Evolutionary conservation across 2,329 filamentous ascomycete genomes (phyloP).

Genomic region (Diaporthe batatas): DNA sequence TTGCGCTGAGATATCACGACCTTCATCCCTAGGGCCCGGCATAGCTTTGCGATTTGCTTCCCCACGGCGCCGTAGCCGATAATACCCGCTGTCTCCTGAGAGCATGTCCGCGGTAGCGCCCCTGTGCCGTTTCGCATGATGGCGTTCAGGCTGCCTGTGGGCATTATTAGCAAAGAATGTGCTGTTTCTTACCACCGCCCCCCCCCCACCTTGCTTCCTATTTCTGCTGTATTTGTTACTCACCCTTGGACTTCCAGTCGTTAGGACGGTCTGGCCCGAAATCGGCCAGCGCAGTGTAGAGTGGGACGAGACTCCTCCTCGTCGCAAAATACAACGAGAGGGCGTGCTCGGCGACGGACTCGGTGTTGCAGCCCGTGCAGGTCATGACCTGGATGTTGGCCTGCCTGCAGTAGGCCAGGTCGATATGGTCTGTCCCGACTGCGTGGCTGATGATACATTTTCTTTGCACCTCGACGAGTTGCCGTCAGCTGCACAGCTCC

Average conservation of each 20-base stretch:
- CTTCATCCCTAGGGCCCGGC: constrained; percentile 46
- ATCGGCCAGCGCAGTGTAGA: constrained; percentile 44
- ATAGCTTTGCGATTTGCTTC: constrained; percentile 44
- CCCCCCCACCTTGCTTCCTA: no score
- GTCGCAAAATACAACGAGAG: constrained; percentile 46
- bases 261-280: constrained; percentile 35
- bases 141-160: constrained; percentile 31
- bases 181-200: background rate
- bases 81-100: constrained; percentile 38
- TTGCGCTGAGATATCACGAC: constrained; percentile 46
- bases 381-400: constrained; percentile 45
- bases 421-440: constrained; percentile 46
- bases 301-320: constrained; percentile 43
- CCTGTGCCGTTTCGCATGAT: constrained; percentile 33
- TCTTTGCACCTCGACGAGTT: constrained; percentile 10
- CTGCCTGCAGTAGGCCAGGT: constrained; percentile 44
- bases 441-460: constrained; percentile 47
- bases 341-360: constrained; percentile 47
- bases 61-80: constrained; percentile 43
- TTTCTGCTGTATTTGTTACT: background rate
- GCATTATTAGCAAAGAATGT: background rate
- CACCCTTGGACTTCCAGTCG: constrained; percentile 39
- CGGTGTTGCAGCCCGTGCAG: constrained; percentile 43
- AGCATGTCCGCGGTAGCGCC: constrained; percentile 36
- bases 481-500: background rate